Evolutionary conservation across 2,329 filamentous ascomycete genomes (phyloP).

Genomic region (Madurella fahalii): DNA sequence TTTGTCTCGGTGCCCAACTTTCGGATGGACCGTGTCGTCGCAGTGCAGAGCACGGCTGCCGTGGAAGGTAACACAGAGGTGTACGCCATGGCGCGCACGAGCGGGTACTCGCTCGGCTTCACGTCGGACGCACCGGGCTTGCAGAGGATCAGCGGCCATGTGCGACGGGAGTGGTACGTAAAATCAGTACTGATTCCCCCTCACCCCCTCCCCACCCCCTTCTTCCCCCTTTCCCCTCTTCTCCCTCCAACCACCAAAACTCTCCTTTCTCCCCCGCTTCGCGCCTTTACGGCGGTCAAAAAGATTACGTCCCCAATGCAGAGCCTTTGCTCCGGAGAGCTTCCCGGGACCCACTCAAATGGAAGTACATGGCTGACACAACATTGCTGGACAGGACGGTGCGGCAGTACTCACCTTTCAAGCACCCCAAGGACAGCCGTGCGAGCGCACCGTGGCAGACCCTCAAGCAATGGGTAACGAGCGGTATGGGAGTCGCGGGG

Average conservation of each 20-base stretch:
- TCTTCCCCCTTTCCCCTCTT: no score
- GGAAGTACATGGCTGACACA: no score
- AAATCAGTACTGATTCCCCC: constrained; percentile 8
- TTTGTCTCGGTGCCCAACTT: constrained; percentile 11
- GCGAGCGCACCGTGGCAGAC: constrained; percentile 7
- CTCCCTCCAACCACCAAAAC: no score
- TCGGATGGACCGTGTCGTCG: not conserved
- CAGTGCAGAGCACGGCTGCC: constrained; percentile 1
- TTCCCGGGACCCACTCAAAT: no score
- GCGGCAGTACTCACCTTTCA: constrained; percentile 10
- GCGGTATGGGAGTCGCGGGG: constrained; percentile 19
- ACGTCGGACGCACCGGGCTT: constrained; percentile 21
- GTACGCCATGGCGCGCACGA: constrained; percentile 17
- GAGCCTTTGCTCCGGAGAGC: no score
- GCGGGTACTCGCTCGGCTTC: constrained; percentile 22
- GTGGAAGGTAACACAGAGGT: constrained; percentile 22
- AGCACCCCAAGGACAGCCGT: not conserved
- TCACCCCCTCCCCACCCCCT: no score
- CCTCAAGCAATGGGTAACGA: constrained; percentile 12
- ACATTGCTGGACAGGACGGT: constrained; percentile 5
- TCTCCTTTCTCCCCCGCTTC: no score
- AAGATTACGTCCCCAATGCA: no score
- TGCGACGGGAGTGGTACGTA: constrained; percentile 19
- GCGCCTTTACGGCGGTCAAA: no score
- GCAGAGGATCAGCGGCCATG: constrained; percentile 5